Evolutionary conservation across 2,329 filamentous ascomycete genomes (phyloP).

Genomic region (Balansia obtecta): DNA sequence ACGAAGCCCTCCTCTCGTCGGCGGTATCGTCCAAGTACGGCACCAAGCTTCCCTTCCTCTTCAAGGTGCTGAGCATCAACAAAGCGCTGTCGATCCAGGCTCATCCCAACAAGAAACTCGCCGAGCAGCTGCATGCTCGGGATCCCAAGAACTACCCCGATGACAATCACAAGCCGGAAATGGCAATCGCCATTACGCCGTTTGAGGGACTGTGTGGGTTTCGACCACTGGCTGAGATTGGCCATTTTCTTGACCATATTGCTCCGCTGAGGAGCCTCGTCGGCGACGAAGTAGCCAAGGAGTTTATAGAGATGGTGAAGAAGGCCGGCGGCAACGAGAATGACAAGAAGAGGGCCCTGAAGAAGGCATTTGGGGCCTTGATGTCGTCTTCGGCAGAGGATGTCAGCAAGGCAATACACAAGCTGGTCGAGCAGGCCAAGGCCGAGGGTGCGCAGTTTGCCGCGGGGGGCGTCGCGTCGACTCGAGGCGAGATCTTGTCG

Average conservation of each 20-base stretch:
- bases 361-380: constrained; percentile 61
- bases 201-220: constrained; percentile 97
- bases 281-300: constrained; percentile 47
- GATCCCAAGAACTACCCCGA: constrained; percentile 95
- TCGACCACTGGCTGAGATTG: constrained; percentile 73
- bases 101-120: constrained; percentile 85
- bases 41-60: constrained; percentile 81
- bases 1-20: constrained; percentile 66
- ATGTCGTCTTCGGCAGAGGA: constrained; percentile 65
- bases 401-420: constrained; percentile 40
- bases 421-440: constrained; percentile 59
- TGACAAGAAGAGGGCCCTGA: constrained; percentile 67
- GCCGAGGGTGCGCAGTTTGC: constrained; percentile 63
- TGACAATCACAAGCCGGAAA: constrained; percentile 99
- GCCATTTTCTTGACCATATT: constrained; percentile 59
- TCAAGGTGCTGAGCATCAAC: constrained; percentile 93
- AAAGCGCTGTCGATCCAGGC: constrained; percentile 97
- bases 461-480: constrained; percentile 54
- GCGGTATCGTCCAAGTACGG: constrained; percentile 65
- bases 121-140: constrained; percentile 71
- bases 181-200: constrained; percentile 94
- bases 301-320: constrained; percentile 39
- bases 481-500: constrained; percentile 56
- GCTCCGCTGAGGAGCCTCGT: constrained; percentile 51
- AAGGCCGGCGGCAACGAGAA: constrained; percentile 30